Evolutionary conservation across 305 asterid genomes (phyloP), one percentile per base, ranked within the genome.

Genomic region (Fraxinus floribunda): DNA sequence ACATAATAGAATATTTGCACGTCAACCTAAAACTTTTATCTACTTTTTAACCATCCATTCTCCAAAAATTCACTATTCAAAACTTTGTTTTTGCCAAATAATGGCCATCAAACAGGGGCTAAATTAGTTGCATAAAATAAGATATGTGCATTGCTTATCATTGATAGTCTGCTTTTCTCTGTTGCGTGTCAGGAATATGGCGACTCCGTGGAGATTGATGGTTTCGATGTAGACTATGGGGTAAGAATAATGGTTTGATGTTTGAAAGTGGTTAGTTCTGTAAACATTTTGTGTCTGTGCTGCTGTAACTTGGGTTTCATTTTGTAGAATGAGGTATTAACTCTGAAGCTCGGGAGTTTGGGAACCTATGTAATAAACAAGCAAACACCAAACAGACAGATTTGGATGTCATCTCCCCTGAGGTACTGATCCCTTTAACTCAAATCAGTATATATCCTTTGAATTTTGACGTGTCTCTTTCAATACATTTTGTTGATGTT

Each of bases 381-480:
- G 91, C 98, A 96, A 88, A 90, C 98, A 10, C 98, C 99, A 77
- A 96, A 96, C 77, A 86, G 98, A 78, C 98, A 96, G 87, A 96
- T 96, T 82, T 96, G 99, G 98, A 91, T 96, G 95, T 96, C 99
- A 80, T 96, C 98, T 30, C 98, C 99, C 7, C 91, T 94, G 86
- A 92, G 99, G 98, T 96, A 92, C 75, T n/a, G 7, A 76, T 83
- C 80, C 74, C 83, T 80, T 64, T 70, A 70, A 80, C 73, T 81
- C 39, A 24, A 55, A 80, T 46, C 75, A 62, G 32, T 36, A 29
- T 36, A 36, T 22, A 26, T 26, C 30, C 30, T 30, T 57, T n/a
- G 75, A 68, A 68, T 24, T 2, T 41, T 6, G 20, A 26, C 0
- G 13, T 2, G 7, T 11, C 20, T 22, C 30, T 30, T 57, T 16